Evolutionary conservation across 495 filamentous ascomycete genomes (phyloP).

Genomic region (Aspergillus taichungensis): DNA sequence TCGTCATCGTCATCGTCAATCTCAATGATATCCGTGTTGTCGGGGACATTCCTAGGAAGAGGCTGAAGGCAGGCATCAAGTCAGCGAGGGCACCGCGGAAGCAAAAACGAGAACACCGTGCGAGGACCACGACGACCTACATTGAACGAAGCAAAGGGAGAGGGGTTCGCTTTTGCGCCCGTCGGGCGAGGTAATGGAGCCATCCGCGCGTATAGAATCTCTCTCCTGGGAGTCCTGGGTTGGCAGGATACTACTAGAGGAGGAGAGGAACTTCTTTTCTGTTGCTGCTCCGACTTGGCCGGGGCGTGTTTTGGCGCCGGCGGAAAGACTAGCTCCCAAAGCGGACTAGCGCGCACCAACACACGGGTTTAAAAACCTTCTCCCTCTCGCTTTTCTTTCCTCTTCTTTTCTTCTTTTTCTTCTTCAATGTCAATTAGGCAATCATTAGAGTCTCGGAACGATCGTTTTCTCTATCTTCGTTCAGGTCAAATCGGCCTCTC

Average conservation of each 20-base stretch:
- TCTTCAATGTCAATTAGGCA: constrained; percentile 83
- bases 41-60: constrained; percentile 8
- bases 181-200: constrained; percentile 16
- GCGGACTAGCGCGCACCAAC: constrained; percentile 19
- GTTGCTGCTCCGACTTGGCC: constrained; percentile 10
- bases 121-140: too few relatives aligned
- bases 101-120: too few relatives aligned
- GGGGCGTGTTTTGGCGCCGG: constrained; percentile 27
- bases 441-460: constrained; percentile 99
- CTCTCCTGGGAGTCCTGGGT: too few relatives aligned
- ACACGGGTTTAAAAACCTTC: constrained; percentile 19
- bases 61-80: constrained; percentile 17
- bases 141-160: too few relatives aligned
- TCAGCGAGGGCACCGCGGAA: constrained; percentile 5
- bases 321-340: constrained; percentile 20
- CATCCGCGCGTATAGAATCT: background rate
- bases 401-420: constrained; percentile 48
- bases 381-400: constrained; percentile 29
- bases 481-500: constrained; percentile 78
- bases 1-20: constrained; percentile 34
- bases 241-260: background rate
- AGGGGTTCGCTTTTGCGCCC: constrained; percentile 3
- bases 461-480: constrained; percentile 80
- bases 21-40: constrained; percentile 31
- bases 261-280: constrained; percentile 7